Evolutionary conservation across 2,329 filamentous ascomycete species (phyloP).

Genomic region (Didymella sp.): DNA sequence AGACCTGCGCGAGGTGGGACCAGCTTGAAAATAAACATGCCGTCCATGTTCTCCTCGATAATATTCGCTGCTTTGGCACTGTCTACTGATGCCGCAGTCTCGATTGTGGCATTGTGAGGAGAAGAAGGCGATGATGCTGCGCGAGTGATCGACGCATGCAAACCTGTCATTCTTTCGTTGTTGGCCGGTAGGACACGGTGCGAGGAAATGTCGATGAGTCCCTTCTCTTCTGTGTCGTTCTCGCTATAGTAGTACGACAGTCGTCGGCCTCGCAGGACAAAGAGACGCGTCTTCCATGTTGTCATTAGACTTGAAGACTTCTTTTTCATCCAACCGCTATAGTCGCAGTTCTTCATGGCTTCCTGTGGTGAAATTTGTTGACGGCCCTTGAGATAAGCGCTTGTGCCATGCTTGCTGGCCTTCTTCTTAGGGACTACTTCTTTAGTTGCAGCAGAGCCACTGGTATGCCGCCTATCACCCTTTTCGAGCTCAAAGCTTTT

Average conservation of each 20-base stretch:
- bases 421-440: conserved; percentile 37
- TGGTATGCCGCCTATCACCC: conserved; percentile 57
- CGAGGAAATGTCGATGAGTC: conserved; percentile 95
- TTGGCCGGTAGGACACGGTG: conserved; percentile 96
- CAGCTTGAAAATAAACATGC: conserved; percentile 97
- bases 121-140: conserved; percentile 74
- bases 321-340: conserved; percentile 99
- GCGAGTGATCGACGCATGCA: conserved; percentile 91
- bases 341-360: conserved; percentile 86
- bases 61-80: conserved; percentile 41
- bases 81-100: conserved; percentile 51
- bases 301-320: conserved; percentile 95
- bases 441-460: conserved; percentile 55
- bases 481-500: conserved; percentile 83
- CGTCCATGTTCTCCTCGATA: conserved; percentile 57
- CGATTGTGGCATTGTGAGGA: conserved; percentile 52
- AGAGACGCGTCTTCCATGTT: conserved; percentile 96
- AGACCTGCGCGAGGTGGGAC: conserved; percentile 87
- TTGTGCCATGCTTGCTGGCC: conserved; percentile 92
- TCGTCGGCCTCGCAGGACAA: conserved; percentile 88
- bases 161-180: conserved; percentile 84
- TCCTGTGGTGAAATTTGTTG: conserved; percentile 81
- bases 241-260: conserved; percentile 97
- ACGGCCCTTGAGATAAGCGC: conserved; percentile 87
- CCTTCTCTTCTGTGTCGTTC: conserved; percentile 89